Evolutionary conservation across 164 flowering plant species (phyloP).

Genomic region (Vitis vinifera): DNA sequence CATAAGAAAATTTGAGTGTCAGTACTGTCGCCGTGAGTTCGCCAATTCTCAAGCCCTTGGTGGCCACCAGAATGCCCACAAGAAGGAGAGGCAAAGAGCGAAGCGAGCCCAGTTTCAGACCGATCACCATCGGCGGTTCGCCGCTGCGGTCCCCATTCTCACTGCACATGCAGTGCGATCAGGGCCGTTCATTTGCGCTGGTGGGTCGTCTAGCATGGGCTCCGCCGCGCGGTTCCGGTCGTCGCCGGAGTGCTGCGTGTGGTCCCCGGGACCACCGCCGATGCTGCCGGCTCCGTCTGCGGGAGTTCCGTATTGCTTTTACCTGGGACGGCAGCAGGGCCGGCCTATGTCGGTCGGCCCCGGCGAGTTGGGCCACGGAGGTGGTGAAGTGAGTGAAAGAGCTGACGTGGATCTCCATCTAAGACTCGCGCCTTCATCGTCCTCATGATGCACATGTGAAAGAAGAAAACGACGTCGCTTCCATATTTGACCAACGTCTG

Average conservation of each 20-base stretch:
- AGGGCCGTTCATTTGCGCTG: constrained; percentile 19
- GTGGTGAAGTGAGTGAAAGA: background rate
- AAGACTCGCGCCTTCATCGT: constrained; percentile 13
- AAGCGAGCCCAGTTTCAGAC: constrained; percentile 37
- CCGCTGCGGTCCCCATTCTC: constrained; percentile 17
- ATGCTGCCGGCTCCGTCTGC: constrained; percentile 19
- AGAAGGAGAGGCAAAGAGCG: constrained; percentile 43
- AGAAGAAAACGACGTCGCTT: background rate
- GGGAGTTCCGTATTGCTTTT: constrained; percentile 22
- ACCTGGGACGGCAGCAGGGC: constrained; percentile 18
- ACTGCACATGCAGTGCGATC: constrained; percentile 24
- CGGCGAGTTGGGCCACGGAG: too few species aligned
- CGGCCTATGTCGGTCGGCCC: too few species aligned
- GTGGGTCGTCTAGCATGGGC: background rate
- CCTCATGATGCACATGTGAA: background rate
- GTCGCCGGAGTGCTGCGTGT: too few species aligned
- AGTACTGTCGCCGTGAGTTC: constrained; percentile 49
- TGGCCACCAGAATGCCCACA: constrained; percentile 72
- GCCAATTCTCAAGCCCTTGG: constrained; percentile 65
- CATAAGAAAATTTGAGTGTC: constrained; percentile 43
- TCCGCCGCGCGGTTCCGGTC: constrained; percentile 21
- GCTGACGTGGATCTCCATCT: constrained; percentile 15
- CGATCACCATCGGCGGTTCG: constrained; percentile 24
- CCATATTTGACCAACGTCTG: too few species aligned
- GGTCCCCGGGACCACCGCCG: constrained; percentile 2